phyloP scores from a whole-genome alignment of 2,329 filamentous ascomycete genomes.

The Rugonectria rugulosa region DNA sequence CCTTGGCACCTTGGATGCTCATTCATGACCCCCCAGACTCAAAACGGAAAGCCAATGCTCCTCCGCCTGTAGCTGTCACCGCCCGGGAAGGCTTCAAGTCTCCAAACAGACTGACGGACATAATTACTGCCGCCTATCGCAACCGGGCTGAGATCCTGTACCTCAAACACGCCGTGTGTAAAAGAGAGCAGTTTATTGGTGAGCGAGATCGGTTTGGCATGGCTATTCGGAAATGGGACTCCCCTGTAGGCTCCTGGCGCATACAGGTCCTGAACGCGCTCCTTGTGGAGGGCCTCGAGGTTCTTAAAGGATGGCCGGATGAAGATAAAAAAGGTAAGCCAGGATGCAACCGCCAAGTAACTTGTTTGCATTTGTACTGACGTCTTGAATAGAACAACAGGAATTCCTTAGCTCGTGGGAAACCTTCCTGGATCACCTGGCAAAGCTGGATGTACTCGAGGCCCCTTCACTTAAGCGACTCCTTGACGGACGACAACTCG shows the following conservation, averaged over 20 bases:
- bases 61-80: conserved; percentile 59
- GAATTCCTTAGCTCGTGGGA: conserved; percentile 61
- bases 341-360: background rate
- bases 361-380: conserved; percentile 8
- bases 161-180: conserved; percentile 63
- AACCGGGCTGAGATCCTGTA: conserved; percentile 69
- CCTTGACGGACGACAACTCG: conserved; percentile 78
- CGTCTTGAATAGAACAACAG: conserved; percentile 46
- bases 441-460: conserved; percentile 63
- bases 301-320: conserved; percentile 43
- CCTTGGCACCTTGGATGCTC: conserved; percentile 76
- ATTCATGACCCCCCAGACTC: conserved; percentile 50
- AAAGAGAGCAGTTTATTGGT: conserved; percentile 52
- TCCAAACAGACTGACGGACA: conserved; percentile 75
- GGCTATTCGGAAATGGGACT: conserved; percentile 76
- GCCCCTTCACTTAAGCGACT: conserved; percentile 66
- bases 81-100: conserved; percentile 81
- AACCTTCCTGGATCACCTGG: conserved; percentile 62
- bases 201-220: conserved; percentile 74
- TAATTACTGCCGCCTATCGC: conserved; percentile 71
- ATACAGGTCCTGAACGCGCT: conserved; percentile 74
- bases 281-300: conserved; percentile 66
- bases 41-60: conserved; percentile 58
- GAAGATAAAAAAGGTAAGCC: conserved; percentile 48
- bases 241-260: conserved; percentile 69